phyloP scores from a whole-genome alignment of 371 early-diverging fungal genomes.

The Mucor sp. region DNA sequence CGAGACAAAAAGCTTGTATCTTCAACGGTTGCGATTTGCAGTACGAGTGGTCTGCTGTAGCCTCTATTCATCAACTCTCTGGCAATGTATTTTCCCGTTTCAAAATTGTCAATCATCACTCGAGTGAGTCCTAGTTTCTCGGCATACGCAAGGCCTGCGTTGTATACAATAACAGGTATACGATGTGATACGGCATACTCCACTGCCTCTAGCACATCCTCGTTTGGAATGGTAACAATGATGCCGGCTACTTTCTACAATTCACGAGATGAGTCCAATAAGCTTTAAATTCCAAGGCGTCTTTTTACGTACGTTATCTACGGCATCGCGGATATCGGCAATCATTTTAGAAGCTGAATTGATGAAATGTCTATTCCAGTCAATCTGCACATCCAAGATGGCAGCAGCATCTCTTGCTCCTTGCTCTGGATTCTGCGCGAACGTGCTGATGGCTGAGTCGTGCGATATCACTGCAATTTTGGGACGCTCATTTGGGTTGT shows the following conservation, averaged over 20 bases:
- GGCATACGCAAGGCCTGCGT: conserved; percentile 44
- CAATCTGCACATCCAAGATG: conserved; percentile 33
- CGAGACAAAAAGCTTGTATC: neutral
- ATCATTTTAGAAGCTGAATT: conserved; percentile 33
- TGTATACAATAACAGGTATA: conserved; percentile 49
- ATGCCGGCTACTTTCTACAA: conserved; percentile 38
- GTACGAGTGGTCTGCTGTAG: conserved; percentile 13
- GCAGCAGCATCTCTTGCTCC: conserved; percentile 50
- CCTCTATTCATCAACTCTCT: conserved; percentile 31
- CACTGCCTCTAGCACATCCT: conserved; percentile 38
- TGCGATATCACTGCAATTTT: conserved; percentile 37
- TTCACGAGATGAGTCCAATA: neutral
- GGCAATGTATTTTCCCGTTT: conserved; percentile 40
- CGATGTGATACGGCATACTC: conserved; percentile 29
- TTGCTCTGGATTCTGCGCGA: conserved; percentile 27
- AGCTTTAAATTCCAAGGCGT: too few relatives aligned
- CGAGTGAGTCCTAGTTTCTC: conserved; percentile 33
- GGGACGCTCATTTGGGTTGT: conserved; percentile 1
- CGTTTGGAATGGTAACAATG: conserved; percentile 46
- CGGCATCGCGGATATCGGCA: conserved; percentile 31
- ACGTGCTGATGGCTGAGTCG: conserved; percentile 27
- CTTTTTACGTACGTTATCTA: conserved; percentile 16
- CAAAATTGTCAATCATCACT: conserved; percentile 43
- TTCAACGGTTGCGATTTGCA: conserved; percentile 13
- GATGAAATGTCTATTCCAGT: conserved; percentile 39